A percentile compares a stretch with the other conserved stretches of the same genome.
Conservation (phyloP, 371 early-diverging fungal genomes). For the Paramicrosporidium saccamoebae region DNA sequence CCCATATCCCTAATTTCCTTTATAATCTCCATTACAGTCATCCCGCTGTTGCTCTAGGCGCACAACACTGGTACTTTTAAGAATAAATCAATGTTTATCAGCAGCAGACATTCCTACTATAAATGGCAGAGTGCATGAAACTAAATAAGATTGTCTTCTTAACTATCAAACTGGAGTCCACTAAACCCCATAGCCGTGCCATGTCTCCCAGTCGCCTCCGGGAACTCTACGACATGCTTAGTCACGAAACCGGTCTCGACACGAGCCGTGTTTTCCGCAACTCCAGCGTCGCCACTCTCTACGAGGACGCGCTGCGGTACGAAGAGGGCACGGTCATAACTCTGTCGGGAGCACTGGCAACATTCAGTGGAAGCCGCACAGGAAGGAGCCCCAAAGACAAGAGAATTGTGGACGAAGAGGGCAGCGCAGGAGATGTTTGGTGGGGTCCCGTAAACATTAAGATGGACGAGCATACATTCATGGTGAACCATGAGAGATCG, state of each 20-base stretch:
- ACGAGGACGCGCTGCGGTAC: slow-evolving; percentile 65
- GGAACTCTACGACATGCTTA: slow-evolving; percentile 11
- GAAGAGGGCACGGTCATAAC: slow-evolving; percentile 64
- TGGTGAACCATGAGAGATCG: slow-evolving; percentile 77
- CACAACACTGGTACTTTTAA: neutral
- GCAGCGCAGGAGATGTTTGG: slow-evolving; percentile 54
- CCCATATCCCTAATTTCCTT: too few species aligned
- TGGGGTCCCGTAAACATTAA: slow-evolving; percentile 91
- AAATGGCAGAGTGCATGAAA: too few species aligned
- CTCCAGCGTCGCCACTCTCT: slow-evolving; percentile 39
- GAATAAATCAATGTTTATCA: too few species aligned
- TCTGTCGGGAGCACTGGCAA: slow-evolving; percentile 56
- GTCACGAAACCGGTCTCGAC: slow-evolving; percentile 15
- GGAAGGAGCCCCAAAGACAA: slow-evolving; percentile 69
- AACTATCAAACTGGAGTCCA: too few species aligned
- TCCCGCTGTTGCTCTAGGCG: neutral
- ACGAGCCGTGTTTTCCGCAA: slow-evolving; percentile 16
- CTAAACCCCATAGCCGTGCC: slow-evolving; percentile 2
- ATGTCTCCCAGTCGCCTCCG: slow-evolving; percentile 9
- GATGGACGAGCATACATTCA: slow-evolving; percentile 49
- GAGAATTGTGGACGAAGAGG: slow-evolving; percentile 68
- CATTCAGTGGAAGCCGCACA: slow-evolving; percentile 61
- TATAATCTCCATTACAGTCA: too few species aligned
- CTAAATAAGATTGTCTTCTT: too few species aligned
- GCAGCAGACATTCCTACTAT: slow-evolving; percentile 1